Evolutionary conservation across 2,329 filamentous ascomycete genomes (phyloP).

Genomic region (Tolypocladium cylindrosporum): DNA sequence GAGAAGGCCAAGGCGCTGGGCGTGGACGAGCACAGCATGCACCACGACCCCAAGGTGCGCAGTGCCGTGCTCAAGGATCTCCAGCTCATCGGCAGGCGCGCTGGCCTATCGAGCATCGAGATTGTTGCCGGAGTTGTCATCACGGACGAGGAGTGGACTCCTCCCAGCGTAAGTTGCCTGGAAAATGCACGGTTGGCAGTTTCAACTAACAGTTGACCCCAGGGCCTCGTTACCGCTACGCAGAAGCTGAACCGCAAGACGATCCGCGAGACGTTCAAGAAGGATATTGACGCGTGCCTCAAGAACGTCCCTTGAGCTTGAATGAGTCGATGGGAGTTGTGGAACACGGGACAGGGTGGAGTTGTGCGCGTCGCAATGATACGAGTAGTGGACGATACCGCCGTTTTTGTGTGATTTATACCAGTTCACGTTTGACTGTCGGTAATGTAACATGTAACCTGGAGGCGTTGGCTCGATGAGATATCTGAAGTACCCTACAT

Average conservation of each 20-base stretch:
- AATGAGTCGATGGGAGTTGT: background rate
- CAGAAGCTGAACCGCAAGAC: constrained; percentile 49
- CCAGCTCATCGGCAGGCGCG: constrained; percentile 51
- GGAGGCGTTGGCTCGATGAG: constrained; percentile 2
- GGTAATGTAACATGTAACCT: background rate
- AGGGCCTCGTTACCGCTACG: constrained; percentile 53
- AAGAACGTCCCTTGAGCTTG: constrained; percentile 16
- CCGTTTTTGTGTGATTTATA: background rate
- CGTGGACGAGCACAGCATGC: constrained; percentile 58
- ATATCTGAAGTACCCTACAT: background rate
- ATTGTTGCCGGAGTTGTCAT: constrained; percentile 67
- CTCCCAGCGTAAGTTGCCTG: constrained; percentile 58
- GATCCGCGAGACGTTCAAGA: constrained; percentile 38
- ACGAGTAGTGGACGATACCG: background rate
- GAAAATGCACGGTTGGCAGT: background rate
- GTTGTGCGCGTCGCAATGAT: background rate
- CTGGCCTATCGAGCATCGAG: constrained; percentile 61
- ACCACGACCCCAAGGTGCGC: constrained; percentile 56
- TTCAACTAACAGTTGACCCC: constrained; percentile 10
- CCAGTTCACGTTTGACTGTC: background rate
- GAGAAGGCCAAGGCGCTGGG: constrained; percentile 50
- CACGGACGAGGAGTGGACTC: constrained; percentile 81
- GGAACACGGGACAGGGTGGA: background rate
- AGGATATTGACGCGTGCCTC: constrained; percentile 36
- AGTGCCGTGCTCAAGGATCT: constrained; percentile 56